Percentiles rank a stretch among this genome's conserved stretches.
phyloP scores from a whole-genome alignment of 2,329 filamentous ascomycete species.

The Amesomyces nigricolor region DNA sequence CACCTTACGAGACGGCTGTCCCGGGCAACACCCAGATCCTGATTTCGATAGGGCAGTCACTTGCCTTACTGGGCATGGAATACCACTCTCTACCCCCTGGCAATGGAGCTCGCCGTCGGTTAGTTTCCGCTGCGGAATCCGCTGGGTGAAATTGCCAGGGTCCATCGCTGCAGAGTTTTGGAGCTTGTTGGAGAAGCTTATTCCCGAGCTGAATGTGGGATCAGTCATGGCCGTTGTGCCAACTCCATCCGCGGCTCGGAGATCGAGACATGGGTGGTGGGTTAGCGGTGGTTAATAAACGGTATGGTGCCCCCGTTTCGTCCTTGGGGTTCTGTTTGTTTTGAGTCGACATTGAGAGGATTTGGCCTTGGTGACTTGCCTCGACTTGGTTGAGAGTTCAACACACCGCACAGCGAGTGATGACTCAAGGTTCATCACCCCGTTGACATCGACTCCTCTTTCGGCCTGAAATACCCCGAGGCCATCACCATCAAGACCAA shows the following conservation, averaged over 20 bases:
- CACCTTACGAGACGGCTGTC: not conserved
- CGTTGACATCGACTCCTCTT: not conserved
- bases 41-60: no score
- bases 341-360: not conserved
- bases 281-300: slow-evolving; percentile 5
- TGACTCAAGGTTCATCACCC: not conserved
- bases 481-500: no score
- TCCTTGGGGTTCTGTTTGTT: not conserved
- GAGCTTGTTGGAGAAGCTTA: not conserved
- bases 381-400: not conserved
- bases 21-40: no score
- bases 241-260: slow-evolving; percentile 8
- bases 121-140: not conserved
- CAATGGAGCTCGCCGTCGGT: no score
- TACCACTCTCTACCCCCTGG: not conserved
- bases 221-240: not conserved
- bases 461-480: slow-evolving; percentile 3
- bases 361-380: not conserved
- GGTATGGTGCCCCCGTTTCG: slow-evolving; percentile 1
- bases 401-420: not conserved
- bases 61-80: not conserved
- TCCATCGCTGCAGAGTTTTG: slow-evolving; percentile 1
- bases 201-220: not conserved
- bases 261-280: slow-evolving; percentile 1
- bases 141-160: slow-evolving; percentile 1